Base-by-base conservation (phyloP, 257 asterid genomes). In the Lantana camara region DNA sequence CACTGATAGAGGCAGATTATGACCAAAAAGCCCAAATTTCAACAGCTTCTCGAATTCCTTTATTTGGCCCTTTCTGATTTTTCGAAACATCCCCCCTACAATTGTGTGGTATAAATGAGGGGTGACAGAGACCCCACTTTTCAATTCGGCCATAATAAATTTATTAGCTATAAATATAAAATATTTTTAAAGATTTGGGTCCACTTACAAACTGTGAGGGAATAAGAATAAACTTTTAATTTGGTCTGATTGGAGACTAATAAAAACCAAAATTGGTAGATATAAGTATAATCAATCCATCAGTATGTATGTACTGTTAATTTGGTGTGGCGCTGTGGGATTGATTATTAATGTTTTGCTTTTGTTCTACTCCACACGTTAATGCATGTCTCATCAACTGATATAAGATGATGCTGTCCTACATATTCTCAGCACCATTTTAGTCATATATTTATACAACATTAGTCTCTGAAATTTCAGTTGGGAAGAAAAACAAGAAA, bases 71-170 rank as follows among this genome's bases (percentile, higher is more conserved):
- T 68, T 74, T 73, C 69, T 69, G 48, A 66, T 24, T 71, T 77
- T 73, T 44, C 74, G 80, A 70, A 69, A 73, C 71, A 72, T 58
- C 75, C 76, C 72, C n/a, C 73, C 63, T 24, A 72, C 68, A 80
- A 60, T 30, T 30, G 64, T 67, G 64, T 78, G 73, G 63, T 76
- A 82, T 69, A 74, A 73, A 69, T 68, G 51, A 47, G 67, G 63
- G 70, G 44, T 79, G 88, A 79, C 81, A 73, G 73, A 65, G 79
- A 58, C 80, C 78, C 75, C 67, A 54, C 67, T 62, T 42, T 27
- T 10, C 3, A 66, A 66, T 2, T 27, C n/a, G n/a, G 32, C 32
- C 32, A 27, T 27, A n/a, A n/a, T n/a, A 27, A 27, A 27, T 27
- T 27, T 27, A 2, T 27, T 30, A 48, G 27, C 54, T 35, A 46